These are phyloP conservation scores for Vicia villosa DNA, from an alignment of 306 rosid species.

Conservation along the genomic window DNA sequence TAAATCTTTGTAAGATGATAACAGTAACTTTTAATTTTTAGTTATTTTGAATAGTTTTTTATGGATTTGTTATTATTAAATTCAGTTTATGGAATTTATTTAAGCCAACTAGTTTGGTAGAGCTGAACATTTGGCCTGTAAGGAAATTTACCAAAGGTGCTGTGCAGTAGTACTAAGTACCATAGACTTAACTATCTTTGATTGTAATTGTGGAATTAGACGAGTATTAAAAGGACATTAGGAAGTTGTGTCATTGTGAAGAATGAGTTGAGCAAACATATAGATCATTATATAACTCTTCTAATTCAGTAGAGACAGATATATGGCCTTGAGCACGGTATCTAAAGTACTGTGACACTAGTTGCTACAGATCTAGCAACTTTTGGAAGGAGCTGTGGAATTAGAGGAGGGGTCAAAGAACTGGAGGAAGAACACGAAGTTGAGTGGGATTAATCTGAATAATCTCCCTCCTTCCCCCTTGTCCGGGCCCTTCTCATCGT, in stretches of 20 bases:
- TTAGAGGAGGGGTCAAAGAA: slow-evolving; percentile 17
- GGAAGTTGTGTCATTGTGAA: not conserved
- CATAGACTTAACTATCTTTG: not conserved
- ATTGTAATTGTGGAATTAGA: slow-evolving; percentile 1
- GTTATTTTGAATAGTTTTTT: not conserved
- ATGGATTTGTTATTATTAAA: not conserved
- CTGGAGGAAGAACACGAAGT: not conserved
- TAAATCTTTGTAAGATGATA: not conserved
- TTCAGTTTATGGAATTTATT: not conserved
- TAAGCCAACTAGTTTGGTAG: not conserved
- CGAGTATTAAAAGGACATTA: not conserved
- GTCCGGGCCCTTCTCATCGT: not conserved
- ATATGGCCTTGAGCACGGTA: not conserved
- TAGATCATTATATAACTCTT: not conserved
- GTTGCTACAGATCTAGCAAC: not conserved
- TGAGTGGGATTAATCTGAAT: not conserved
- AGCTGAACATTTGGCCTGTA: not conserved
- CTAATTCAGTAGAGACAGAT: not conserved
- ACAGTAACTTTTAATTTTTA: not conserved
- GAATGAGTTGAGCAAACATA: slow-evolving; percentile 10
- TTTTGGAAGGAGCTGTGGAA: slow-evolving; percentile 7
- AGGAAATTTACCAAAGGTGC: not conserved
- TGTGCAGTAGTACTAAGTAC: slow-evolving; percentile 22
- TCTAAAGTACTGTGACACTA: not conserved
- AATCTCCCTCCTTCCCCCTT: not conserved